Percentiles rank a stretch among this genome's conserved stretches.
These are phyloP conservation scores for Chaetomiaceae sp. DNA, from an alignment of 2,329 filamentous ascomycete genomes.

Conservation along the genomic window DNA sequence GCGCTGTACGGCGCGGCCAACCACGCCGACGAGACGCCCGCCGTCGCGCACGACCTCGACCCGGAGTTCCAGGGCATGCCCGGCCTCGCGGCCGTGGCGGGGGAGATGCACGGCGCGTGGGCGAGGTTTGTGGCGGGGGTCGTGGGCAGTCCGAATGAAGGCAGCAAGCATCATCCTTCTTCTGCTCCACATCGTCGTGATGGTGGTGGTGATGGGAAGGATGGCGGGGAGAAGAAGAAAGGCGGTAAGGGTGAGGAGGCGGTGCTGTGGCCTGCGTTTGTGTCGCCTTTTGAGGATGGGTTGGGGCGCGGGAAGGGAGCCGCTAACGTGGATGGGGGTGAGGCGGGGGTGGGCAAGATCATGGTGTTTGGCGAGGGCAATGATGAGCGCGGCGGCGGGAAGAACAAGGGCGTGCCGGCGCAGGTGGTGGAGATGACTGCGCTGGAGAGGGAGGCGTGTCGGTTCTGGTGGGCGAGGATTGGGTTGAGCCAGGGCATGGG, in stretches of 20 bases:
- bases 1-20: constrained; percentile 35
- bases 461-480: constrained; percentile 56
- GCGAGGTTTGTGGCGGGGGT: constrained; percentile 29
- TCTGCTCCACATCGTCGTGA: too few relatives aligned
- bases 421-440: constrained; percentile 37
- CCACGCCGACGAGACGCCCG: constrained; percentile 41
- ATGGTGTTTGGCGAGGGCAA: constrained; percentile 57
- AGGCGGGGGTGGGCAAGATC: constrained; percentile 31
- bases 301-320: too few relatives aligned
- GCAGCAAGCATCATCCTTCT: too few relatives aligned
- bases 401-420: constrained; percentile 38
- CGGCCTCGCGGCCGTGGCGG: constrained; percentile 34
- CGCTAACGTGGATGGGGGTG: constrained; percentile 1
- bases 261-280: constrained; percentile 39
- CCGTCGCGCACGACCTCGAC: constrained; percentile 39
- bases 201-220: too few relatives aligned
- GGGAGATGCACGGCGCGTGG: constrained; percentile 41
- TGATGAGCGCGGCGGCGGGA: constrained; percentile 40
- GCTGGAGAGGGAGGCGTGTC: constrained; percentile 43
- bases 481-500: constrained; percentile 41
- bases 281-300: constrained; percentile 38
- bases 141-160: constrained; percentile 10
- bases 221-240: too few relatives aligned
- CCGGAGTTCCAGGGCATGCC: constrained; percentile 27
- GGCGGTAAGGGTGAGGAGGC: not conserved